Conservation (phyloP, 805 yeast genomes). For the Sungouiella thailandica region DNA sequence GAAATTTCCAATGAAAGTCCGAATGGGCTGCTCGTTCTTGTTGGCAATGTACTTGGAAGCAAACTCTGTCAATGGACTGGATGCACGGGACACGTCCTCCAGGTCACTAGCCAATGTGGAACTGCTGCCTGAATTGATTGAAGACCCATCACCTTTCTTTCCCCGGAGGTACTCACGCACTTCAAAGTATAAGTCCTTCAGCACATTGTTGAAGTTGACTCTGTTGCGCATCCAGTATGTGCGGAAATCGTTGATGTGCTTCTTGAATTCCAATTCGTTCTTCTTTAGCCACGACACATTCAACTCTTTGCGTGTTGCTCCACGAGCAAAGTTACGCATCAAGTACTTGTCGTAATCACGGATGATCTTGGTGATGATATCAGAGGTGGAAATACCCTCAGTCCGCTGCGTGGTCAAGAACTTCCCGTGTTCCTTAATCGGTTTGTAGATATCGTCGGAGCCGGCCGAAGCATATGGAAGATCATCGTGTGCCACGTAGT, state of each 20-base stretch:
- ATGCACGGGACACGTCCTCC: slow-evolving; percentile 25
- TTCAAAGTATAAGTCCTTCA: slow-evolving; percentile 80
- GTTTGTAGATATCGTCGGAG: slow-evolving; percentile 86
- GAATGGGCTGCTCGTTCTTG: slow-evolving; percentile 30
- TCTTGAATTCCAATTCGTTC: slow-evolving; percentile 90
- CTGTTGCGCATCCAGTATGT: slow-evolving; percentile 78
- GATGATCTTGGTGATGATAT: slow-evolving; percentile 90
- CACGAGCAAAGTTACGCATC: slow-evolving; percentile 96
- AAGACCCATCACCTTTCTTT: slow-evolving; percentile 28
- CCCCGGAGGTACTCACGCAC: slow-evolving; percentile 67
- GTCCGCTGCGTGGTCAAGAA: slow-evolving; percentile 94
- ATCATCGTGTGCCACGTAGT: slow-evolving; percentile 97
- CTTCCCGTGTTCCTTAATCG: slow-evolving; percentile 86
- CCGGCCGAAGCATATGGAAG: slow-evolving; percentile 89
- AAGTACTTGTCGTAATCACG: slow-evolving; percentile 94
- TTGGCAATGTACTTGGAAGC: slow-evolving; percentile 62
- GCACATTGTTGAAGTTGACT: slow-evolving; percentile 60
- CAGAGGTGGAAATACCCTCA: slow-evolving; percentile 93
- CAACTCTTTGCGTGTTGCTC: slow-evolving; percentile 93
- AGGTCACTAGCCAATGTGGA: slow-evolving; percentile 19
- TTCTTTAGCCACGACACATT: slow-evolving; percentile 97
- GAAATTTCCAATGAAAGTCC: slow-evolving; percentile 35
- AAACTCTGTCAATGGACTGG: slow-evolving; percentile 62
- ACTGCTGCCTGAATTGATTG: slow-evolving; percentile 12
- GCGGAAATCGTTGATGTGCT: slow-evolving; percentile 83